phyloP scores from a whole-genome alignment of 2,329 filamentous ascomycete species.

The Colletotrichum tofieldiae region DNA sequence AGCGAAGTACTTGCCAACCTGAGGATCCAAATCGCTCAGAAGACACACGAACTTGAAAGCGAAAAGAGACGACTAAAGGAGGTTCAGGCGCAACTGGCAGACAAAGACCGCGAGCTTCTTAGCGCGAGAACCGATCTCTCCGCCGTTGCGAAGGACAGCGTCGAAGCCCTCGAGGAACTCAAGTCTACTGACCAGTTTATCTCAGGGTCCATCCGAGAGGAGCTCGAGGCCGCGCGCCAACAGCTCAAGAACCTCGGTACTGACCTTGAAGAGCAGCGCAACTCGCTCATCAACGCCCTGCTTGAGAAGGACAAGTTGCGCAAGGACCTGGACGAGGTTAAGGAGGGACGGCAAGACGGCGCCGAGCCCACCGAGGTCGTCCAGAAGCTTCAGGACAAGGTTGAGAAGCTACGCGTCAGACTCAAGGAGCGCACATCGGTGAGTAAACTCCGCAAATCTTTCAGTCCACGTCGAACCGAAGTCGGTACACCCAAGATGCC shows the following conservation, averaged over 20 bases:
- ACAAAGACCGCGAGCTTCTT: slow-evolving; percentile 70
- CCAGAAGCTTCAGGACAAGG: slow-evolving; percentile 66
- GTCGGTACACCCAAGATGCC: slow-evolving; percentile 1
- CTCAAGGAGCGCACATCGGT: slow-evolving; percentile 74
- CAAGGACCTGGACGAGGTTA: slow-evolving; percentile 66
- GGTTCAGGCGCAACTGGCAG: slow-evolving; percentile 65
- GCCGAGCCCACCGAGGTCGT: slow-evolving; percentile 55
- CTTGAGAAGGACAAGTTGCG: slow-evolving; percentile 74
- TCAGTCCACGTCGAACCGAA: not conserved
- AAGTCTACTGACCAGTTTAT: slow-evolving; percentile 73
- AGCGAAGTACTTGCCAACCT: slow-evolving; percentile 68
- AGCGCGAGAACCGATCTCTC: slow-evolving; percentile 68
- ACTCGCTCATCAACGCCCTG: slow-evolving; percentile 72
- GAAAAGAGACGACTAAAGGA: slow-evolving; percentile 52
- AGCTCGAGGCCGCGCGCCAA: slow-evolving; percentile 70
- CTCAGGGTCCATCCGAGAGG: slow-evolving; percentile 70
- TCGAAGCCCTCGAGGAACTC: slow-evolving; percentile 70
- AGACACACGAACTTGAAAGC: slow-evolving; percentile 58
- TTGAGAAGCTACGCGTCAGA: slow-evolving; percentile 70
- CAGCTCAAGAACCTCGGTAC: slow-evolving; percentile 64
- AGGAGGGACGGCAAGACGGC: slow-evolving; percentile 54
- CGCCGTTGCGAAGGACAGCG: slow-evolving; percentile 68
- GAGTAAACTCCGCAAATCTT: slow-evolving; percentile 53
- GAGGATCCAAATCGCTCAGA: slow-evolving; percentile 63
- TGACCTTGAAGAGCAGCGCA: slow-evolving; percentile 71